Base-by-base conservation (phyloP, 179 eudicot genomes). In the Pouteria campechiana region DNA sequence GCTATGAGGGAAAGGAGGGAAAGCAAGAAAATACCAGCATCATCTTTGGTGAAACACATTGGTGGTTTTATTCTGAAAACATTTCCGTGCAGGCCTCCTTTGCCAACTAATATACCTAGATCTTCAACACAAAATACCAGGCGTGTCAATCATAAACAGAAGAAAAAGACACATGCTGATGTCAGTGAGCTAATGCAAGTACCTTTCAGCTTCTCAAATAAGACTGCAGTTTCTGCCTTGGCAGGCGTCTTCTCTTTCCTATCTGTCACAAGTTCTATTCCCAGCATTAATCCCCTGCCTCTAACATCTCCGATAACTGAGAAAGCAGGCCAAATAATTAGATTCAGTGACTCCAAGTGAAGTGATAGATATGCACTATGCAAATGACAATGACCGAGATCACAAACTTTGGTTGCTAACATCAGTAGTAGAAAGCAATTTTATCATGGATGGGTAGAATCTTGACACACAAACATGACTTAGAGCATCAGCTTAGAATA, bases 31-130 rank as follows among this genome's bases (percentile, higher is more conserved):
- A 14, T 71, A 88, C 96, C 96, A 60, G 98, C 95, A 69, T 90
- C 98, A 35, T 76, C 84, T 70, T 67, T 76, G 52, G 63, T 60
- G 68, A 90, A 90, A 64, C 98, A 90, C 95, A 90, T 90, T 0
- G 98, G 98, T 44, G 98, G 98, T 60, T 90, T 90, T 64, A 90
- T 73, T 58, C 98, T 65, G 72, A 90, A 86, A 11, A 90, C 98
- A 29, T 86, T 90, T 32, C 96, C 98, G 48, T 90, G 95, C 17
- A 90, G 64, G 23, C 95, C 98, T 7, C 98, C 98, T 75, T 90
- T 90, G 11, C 98, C 98, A 27, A 86, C 94, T 25, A 90, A 78
- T 49, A 86, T 62, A 28, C 98, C 98, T 12, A 81, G 90, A 52
- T 86, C 98, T 90, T 14, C 46, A 69, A 44, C 15, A 50, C n/a